Evolutionary conservation across 2,329 filamentous ascomycete genomes (phyloP).

Genomic region (Septoria linicola): DNA sequence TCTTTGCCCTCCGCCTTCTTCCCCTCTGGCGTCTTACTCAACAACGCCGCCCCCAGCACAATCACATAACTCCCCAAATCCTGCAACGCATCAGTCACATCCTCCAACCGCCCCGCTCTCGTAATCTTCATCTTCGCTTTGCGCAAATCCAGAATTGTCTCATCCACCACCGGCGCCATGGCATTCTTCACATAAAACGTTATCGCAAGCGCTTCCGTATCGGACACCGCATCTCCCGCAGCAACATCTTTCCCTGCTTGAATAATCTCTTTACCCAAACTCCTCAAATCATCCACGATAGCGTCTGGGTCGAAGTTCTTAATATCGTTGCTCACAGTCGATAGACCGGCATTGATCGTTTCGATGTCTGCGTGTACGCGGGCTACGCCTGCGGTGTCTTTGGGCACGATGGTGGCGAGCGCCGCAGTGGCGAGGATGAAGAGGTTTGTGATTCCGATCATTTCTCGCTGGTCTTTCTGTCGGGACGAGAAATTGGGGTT

Average conservation of each 20-base stretch:
- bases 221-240: not conserved
- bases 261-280: not conserved
- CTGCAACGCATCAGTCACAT: slow-evolving; percentile 1
- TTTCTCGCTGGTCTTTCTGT: not conserved
- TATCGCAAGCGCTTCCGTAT: not conserved
- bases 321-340: not conserved
- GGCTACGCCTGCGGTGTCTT: not conserved
- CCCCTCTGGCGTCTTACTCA: slow-evolving; percentile 3
- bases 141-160: slow-evolving; percentile 2
- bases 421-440: slow-evolving; percentile 11
- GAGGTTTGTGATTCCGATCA: slow-evolving; percentile 11
- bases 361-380: slow-evolving; percentile 4
- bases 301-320: not conserved
- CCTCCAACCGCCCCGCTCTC: not conserved
- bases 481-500: not conserved
- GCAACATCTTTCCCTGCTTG: not conserved
- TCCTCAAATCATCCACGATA: not conserved
- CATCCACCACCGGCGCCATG: not conserved
- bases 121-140: not conserved
- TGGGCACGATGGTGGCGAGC: slow-evolving; percentile 3
- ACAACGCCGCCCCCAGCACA: not conserved
- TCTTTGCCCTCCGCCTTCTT: slow-evolving; percentile 8
- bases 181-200: slow-evolving; percentile 3
- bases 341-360: not conserved
- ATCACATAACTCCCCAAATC: not conserved